Conservation (phyloP, 2,329 filamentous ascomycete genomes). For the Monilinia fructicola region DNA sequence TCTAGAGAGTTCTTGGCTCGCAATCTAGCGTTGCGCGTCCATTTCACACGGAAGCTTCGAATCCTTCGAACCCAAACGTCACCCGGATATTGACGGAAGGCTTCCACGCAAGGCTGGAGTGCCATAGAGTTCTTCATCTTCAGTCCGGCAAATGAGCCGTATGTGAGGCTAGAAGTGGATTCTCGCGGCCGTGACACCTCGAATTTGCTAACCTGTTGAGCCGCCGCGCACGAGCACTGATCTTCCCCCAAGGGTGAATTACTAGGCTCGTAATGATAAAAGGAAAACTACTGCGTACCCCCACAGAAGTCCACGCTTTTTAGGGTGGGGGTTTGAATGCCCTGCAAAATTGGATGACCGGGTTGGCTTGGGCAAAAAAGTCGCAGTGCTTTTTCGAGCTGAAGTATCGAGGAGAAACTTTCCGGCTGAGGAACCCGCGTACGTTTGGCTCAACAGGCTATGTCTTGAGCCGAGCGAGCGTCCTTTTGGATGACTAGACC, state of each 20-base stretch:
- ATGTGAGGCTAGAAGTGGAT: conserved; percentile 16
- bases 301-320: conserved; percentile 12
- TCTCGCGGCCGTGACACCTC: not conserved
- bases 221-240: conserved; percentile 8
- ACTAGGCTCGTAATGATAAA: not conserved
- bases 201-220: conserved; percentile 16
- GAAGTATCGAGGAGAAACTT: not conserved
- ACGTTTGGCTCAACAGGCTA: not conserved
- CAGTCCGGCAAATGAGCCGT: conserved; percentile 1
- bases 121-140: not conserved
- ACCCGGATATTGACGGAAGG: not conserved
- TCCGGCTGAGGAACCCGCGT: not conserved
- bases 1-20: not conserved
- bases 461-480: not conserved
- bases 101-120: not conserved
- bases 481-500: not conserved
- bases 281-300: not conserved
- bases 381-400: not conserved
- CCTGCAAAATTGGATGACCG: not conserved
- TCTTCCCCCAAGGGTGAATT: not conserved
- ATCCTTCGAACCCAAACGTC: conserved; percentile 11
- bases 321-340: not conserved
- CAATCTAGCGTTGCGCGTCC: not conserved
- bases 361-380: conserved; percentile 8
- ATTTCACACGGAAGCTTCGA: not conserved